These are phyloP conservation scores for Wickerhamomyces tratensis DNA, from an alignment of 805 yeast genomes.

Conservation along the genomic window DNA sequence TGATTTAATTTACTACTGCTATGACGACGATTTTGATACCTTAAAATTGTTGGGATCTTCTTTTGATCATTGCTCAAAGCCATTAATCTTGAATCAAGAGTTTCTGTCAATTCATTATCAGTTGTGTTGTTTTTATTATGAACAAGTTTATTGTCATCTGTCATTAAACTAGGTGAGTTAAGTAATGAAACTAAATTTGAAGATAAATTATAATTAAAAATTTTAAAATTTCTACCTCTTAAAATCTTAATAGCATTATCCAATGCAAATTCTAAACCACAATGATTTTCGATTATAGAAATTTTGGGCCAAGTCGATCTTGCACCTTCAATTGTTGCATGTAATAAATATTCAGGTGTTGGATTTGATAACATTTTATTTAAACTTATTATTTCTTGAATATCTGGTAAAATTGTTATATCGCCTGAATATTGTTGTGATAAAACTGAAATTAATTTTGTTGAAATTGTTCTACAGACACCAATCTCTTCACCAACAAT, in stretches of 20 bases:
- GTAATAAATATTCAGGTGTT: conserved; percentile 60
- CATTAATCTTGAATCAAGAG: neutral
- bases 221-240: conserved; percentile 48
- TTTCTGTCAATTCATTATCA: too few species aligned
- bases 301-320: conserved; percentile 91
- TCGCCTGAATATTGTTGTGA: conserved; percentile 91
- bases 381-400: conserved; percentile 45
- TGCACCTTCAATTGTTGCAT: conserved; percentile 73
- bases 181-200: conserved; percentile 7
- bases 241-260: conserved; percentile 69
- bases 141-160: neutral
- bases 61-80: neutral
- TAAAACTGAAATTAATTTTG: conserved; percentile 65
- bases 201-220: conserved; percentile 11
- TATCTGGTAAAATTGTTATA: conserved; percentile 82
- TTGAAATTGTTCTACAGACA: conserved; percentile 58
- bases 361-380: conserved; percentile 71
- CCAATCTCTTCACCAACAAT: conserved; percentile 65
- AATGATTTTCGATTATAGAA: conserved; percentile 77
- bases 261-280: conserved; percentile 80
- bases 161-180: conserved; percentile 10
- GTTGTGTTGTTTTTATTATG: too few species aligned
- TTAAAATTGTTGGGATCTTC: too few species aligned
- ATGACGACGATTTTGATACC: too few species aligned
- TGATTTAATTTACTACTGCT: too few species aligned